Percentiles rank a stretch among this genome's conserved stretches.
phyloP scores from a whole-genome alignment of 257 asterid genomes.

The Fraxinus anomala region DNA sequence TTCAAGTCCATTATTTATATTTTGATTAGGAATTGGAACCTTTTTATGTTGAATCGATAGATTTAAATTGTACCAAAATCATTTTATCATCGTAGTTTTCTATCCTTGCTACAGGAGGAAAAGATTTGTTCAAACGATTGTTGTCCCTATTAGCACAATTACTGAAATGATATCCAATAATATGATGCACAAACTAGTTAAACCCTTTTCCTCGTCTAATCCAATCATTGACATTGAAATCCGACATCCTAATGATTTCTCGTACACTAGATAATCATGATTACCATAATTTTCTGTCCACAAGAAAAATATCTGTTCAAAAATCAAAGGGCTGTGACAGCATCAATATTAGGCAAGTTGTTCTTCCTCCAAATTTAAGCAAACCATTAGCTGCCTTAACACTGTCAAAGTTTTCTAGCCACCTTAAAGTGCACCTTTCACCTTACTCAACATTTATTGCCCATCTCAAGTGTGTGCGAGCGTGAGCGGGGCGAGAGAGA shows the following conservation, averaged over 20 bases:
- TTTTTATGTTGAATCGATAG: no score
- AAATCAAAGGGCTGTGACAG: no score
- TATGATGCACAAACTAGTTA: neutral
- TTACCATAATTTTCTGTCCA: no score
- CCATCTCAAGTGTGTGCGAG: slow-evolving; percentile 6
- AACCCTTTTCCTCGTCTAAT: no score
- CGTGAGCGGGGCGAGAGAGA: neutral
- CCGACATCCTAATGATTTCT: no score
- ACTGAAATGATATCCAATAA: neutral
- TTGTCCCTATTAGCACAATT: neutral
- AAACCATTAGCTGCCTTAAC: slow-evolving; percentile 37
- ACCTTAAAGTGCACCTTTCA: slow-evolving; percentile 37
- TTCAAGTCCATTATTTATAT: no score
- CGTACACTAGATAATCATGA: no score
- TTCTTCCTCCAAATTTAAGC: slow-evolving; percentile 47
- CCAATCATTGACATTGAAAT: no score
- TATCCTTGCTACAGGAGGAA: no score
- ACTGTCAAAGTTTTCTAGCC: slow-evolving; percentile 36
- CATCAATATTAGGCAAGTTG: neutral
- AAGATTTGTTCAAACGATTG: neutral
- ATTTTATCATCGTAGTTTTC: neutral
- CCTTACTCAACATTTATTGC: neutral
- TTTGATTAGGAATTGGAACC: no score
- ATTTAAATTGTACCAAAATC: no score
- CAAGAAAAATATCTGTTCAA: no score